Base-by-base conservation (phyloP, 2,329 filamentous ascomycete genomes). In the Colletotrichum sp. region DNA sequence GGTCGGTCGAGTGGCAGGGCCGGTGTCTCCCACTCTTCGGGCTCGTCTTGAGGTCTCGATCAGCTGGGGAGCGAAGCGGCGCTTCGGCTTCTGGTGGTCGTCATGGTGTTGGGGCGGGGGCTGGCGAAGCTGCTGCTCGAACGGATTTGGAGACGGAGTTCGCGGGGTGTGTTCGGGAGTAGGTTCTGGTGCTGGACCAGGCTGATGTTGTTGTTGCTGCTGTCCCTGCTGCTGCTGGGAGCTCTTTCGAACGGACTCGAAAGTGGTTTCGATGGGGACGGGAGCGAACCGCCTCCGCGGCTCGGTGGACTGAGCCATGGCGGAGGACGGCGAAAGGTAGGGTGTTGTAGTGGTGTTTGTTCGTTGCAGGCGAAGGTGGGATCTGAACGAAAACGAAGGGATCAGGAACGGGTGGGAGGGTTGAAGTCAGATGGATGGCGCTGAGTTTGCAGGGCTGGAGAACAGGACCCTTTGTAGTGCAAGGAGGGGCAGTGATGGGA, bases 31-130 rank as follows among this genome's bases (percentile, higher is more conserved):
- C 18, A 90, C 90, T 80, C 92, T 92, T 77, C 94, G 91, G 38
- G 92, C 92, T 69, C 95, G 90, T 79, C 92, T 91, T 6, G 94
- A 94, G 4, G 94, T 96, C 83, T 96, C 95, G 77, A 98, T 93
- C 71, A 98, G 87, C 80, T 96, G 93, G 15, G 95, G 95, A 34
- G 93, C 90, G 83, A 97, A 98, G 75, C 86, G 86, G 77, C 89
- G 87, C 34, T 58, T 26, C 43, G 70, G 70, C 26, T 26, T 52
- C 26, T 70, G 43, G 10, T 65, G 73, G 32, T 78, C 80, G 55
- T 79, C 80, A 58, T 76, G 66, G 16, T 66, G 73, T 1, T 28
- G 69, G 15, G 24, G 28, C 13, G 24, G 72, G 3, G 70, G 65
- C 34, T 73, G 58, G 34, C 78, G 81, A 56, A 79, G 80, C 66